These are phyloP conservation scores for Aspergillus saccharolyticus DNA, from an alignment of 495 filamentous ascomycete genomes.

Conservation along the genomic window DNA sequence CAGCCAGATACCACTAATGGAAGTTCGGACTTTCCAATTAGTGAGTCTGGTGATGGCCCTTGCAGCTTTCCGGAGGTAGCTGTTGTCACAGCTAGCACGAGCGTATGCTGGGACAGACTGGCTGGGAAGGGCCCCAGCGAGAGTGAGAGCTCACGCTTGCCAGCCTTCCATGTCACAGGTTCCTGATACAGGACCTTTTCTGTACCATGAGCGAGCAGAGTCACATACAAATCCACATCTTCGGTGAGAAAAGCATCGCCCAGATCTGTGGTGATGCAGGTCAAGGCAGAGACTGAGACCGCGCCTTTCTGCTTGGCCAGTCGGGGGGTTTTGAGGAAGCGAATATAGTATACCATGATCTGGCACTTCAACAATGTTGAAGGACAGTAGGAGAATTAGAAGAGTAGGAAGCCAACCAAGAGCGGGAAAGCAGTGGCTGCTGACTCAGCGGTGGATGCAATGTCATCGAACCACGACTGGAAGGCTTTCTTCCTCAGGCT, in stretches of 20 bases:
- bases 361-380: no score
- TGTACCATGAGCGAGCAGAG: constrained; percentile 32
- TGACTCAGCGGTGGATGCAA: constrained; percentile 15
- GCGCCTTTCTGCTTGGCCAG: constrained; percentile 39
- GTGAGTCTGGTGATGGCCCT: constrained; percentile 16
- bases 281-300: constrained; percentile 43
- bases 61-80: constrained; percentile 12
- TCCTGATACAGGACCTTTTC: constrained; percentile 40
- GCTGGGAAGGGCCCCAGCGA: constrained; percentile 30
- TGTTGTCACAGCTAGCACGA: constrained; percentile 25
- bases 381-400: no score
- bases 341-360: constrained; percentile 64
- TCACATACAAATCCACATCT: constrained; percentile 52
- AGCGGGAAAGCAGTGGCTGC: not conserved
- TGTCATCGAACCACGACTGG: no score
- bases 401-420: no score
- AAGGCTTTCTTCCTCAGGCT: constrained; percentile 12
- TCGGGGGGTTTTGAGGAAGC: constrained; percentile 63
- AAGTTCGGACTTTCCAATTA: constrained; percentile 19
- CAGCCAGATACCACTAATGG: constrained; percentile 52
- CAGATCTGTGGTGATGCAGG: constrained; percentile 87
- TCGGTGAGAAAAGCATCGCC: constrained; percentile 76
- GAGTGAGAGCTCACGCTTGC: constrained; percentile 47
- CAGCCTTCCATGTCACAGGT: constrained; percentile 47
- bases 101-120: constrained; percentile 20